Percentiles rank a stretch among this genome's conserved stretches.
Conservation (phyloP, 2,329 filamentous ascomycete genomes). For the Zasmidium citrigriseum region DNA sequence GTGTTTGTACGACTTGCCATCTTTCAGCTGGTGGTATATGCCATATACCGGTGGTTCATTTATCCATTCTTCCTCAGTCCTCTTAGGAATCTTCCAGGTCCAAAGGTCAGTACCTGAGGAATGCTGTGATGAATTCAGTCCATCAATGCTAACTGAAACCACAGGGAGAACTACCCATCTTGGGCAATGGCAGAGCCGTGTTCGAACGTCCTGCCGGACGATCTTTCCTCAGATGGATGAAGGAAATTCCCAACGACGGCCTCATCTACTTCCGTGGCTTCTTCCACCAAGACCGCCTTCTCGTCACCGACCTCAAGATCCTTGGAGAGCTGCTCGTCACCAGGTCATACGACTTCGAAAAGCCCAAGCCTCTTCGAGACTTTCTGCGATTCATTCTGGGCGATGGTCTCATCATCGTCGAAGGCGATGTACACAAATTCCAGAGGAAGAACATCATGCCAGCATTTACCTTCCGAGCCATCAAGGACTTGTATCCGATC, state of each 20-base stretch:
- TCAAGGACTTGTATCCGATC: constrained; percentile 72
- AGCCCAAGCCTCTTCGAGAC: constrained; percentile 43
- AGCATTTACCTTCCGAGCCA: constrained; percentile 78
- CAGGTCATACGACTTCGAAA: constrained; percentile 57
- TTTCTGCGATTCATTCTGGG: constrained; percentile 54
- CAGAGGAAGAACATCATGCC: constrained; percentile 74
- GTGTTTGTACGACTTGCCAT: constrained; percentile 17
- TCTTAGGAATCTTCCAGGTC: constrained; percentile 40
- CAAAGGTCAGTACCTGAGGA: constrained; percentile 14
- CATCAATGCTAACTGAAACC: constrained; percentile 5
- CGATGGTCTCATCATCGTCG: constrained; percentile 52
- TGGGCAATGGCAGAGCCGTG: constrained; percentile 40
- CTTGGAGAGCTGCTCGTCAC: constrained; percentile 54
- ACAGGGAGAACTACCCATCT: constrained; percentile 29
- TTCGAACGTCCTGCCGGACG: constrained; percentile 39
- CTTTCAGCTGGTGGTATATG: constrained; percentile 14
- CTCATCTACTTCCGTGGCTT: constrained; percentile 43
- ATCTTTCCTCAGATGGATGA: constrained; percentile 38
- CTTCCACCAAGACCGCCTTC: constrained; percentile 37
- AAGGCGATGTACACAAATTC: constrained; percentile 52
- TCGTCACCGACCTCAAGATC: constrained; percentile 42
- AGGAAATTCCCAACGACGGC: constrained; percentile 42
- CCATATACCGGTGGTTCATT: constrained; percentile 19
- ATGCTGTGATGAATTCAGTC: not conserved
- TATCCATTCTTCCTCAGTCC: constrained; percentile 43